Percentiles rank a stretch among this genome's conserved stretches.
phyloP scores from a whole-genome alignment of 768 basidiomycete genomes.

The Lactarius evosmus region DNA sequence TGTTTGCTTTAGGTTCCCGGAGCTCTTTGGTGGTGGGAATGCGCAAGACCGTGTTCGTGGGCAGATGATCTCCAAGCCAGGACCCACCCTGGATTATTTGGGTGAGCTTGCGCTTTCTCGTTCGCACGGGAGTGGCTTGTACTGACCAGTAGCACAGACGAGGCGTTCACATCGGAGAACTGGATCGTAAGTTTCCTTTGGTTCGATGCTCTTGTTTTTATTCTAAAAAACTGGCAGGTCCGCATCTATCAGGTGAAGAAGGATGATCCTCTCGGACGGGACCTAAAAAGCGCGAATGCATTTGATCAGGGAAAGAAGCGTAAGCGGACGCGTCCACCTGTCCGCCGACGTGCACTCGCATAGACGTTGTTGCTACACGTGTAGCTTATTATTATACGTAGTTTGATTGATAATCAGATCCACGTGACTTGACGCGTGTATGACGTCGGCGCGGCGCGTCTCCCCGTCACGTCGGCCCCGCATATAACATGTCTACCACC shows the following conservation, averaged over 20 bases:
- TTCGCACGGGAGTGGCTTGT: not conserved
- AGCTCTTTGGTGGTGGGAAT: constrained; percentile 76
- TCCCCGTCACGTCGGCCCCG: no score
- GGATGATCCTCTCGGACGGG: constrained; percentile 87
- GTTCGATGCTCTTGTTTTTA: not conserved
- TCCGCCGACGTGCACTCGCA: constrained; percentile 51
- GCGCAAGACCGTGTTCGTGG: constrained; percentile 86
- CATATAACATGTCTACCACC: not conserved
- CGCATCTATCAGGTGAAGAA: constrained; percentile 95
- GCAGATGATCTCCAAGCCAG: constrained; percentile 71
- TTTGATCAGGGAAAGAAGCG: constrained; percentile 88
- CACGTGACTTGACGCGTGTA: constrained; percentile 8
- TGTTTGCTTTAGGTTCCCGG: constrained; percentile 61
- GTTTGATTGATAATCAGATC: not conserved
- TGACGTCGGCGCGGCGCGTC: not conserved
- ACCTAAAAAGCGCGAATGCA: constrained; percentile 81
- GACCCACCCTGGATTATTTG: constrained; percentile 83
- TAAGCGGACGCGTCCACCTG: constrained; percentile 70
- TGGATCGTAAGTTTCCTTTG: constrained; percentile 78
- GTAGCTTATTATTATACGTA: not conserved
- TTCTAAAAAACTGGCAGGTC: constrained; percentile 44
- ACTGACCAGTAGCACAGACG: constrained; percentile 50
- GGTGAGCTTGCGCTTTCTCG: constrained; percentile 47
- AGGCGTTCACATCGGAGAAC: constrained; percentile 98
- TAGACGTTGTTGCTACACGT: constrained; percentile 29